Conservation (phyloP, 164 flowering plant genomes). For the Umbellularia californica region DNA sequence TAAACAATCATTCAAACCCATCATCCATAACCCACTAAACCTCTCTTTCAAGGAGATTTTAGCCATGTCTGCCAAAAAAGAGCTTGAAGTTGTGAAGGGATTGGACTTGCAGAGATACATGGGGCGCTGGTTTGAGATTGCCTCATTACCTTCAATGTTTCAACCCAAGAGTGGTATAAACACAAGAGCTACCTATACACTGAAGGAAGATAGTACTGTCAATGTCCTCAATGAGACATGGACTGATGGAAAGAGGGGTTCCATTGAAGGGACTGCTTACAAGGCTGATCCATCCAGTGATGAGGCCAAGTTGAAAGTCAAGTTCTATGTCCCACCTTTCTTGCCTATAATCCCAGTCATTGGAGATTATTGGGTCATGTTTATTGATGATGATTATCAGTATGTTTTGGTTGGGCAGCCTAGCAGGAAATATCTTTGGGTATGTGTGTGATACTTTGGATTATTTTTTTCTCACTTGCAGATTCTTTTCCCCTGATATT, state of each 20-base stretch:
- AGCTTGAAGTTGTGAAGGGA: slow-evolving; percentile 72
- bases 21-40: neutral
- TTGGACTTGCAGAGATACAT: slow-evolving; percentile 69
- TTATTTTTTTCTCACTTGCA: neutral
- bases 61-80: slow-evolving; percentile 19
- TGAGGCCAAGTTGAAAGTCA: slow-evolving; percentile 95
- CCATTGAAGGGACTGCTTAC: slow-evolving; percentile 76
- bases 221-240: slow-evolving; percentile 85
- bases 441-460: slow-evolving; percentile 19
- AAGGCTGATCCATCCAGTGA: slow-evolving; percentile 74
- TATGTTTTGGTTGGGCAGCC: slow-evolving; percentile 83
- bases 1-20: neutral
- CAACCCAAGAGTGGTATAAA: slow-evolving; percentile 70
- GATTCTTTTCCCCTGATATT: neutral
- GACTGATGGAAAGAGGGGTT: slow-evolving; percentile 65
- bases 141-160: slow-evolving; percentile 72
- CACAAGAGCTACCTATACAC: slow-evolving; percentile 85
- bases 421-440: slow-evolving; percentile 72
- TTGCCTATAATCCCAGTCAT: slow-evolving; percentile 78
- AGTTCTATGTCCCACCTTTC: slow-evolving; percentile 85
- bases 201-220: slow-evolving; percentile 71
- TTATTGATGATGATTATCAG: slow-evolving; percentile 66
- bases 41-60: neutral
- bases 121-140: slow-evolving; percentile 98
- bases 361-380: slow-evolving; percentile 94